These are phyloP conservation scores for Calonectria naviculata DNA, from an alignment of 2,329 filamentous ascomycete species.

Conservation along the genomic window DNA sequence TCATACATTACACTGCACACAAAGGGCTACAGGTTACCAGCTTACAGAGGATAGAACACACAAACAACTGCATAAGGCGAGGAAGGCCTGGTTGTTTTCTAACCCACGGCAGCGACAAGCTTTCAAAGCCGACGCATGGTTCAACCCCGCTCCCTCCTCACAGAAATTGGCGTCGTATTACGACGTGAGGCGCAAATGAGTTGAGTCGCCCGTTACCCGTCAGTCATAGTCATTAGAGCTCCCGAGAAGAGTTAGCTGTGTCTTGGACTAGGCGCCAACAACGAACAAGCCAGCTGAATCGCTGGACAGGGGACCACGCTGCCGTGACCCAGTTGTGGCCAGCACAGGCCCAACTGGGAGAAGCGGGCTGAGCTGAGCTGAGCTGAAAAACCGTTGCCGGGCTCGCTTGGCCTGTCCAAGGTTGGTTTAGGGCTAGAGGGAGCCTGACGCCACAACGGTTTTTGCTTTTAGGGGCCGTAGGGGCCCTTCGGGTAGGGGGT, in stretches of 20 bases:
- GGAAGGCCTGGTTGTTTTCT: background rate
- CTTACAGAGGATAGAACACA: background rate
- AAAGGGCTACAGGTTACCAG: background rate
- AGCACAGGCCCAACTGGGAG: background rate
- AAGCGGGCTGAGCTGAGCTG: conserved; percentile 35
- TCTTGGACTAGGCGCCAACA: conserved; percentile 1
- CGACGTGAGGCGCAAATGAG: background rate
- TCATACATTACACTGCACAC: background rate
- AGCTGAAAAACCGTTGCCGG: conserved; percentile 43
- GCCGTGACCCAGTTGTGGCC: conserved; percentile 14
- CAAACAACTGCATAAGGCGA: background rate
- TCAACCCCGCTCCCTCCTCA: background rate
- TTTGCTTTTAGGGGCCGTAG: conserved; percentile 40
- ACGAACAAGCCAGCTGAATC: conserved; percentile 4
- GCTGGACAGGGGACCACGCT: conserved; percentile 24
- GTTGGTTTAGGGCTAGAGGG: conserved; percentile 32
- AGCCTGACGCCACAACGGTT: conserved; percentile 42
- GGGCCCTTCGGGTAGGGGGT: conserved; percentile 27
- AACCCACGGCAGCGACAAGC: background rate
- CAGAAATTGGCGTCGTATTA: background rate
- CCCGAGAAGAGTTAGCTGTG: conserved; percentile 3
- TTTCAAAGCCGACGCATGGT: background rate
- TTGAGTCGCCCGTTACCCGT: background rate
- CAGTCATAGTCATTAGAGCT: background rate
- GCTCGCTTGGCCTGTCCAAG: conserved; percentile 33